A percentile compares a stretch with the other conserved stretches of the same genome.
phyloP scores from a whole-genome alignment of 2,329 filamentous ascomycete genomes.

The Stylonectria norvegica region DNA sequence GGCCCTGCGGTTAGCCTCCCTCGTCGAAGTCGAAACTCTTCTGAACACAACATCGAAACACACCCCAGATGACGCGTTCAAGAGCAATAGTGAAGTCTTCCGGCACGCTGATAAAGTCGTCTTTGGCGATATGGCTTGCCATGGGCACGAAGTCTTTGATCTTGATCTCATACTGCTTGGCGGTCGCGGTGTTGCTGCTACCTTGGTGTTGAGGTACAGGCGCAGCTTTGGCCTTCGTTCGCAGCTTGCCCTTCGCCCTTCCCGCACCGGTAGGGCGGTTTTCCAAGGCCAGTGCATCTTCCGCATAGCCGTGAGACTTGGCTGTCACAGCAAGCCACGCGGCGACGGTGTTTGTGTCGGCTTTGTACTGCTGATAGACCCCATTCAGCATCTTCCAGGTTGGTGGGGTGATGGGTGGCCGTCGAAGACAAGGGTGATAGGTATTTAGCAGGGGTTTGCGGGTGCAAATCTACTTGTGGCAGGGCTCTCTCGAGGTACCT shows the following conservation, averaged over 20 bases:
- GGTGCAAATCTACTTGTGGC: too few species aligned
- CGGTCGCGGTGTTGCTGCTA: neutral
- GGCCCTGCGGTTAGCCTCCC: neutral
- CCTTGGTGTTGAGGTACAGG: neutral
- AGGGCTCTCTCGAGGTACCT: too few species aligned
- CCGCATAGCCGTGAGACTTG: conserved; percentile 8
- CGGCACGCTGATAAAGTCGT: conserved; percentile 11
- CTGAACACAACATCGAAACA: neutral
- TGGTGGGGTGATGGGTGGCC: too few species aligned
- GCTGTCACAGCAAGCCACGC: too few species aligned
- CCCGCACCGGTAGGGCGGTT: neutral
- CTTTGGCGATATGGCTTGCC: conserved; percentile 12
- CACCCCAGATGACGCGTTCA: conserved; percentile 15
- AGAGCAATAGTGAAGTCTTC: conserved; percentile 8
- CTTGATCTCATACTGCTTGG: conserved; percentile 7
- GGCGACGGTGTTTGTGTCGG: too few species aligned
- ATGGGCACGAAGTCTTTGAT: conserved; percentile 19
- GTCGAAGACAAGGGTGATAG: too few species aligned
- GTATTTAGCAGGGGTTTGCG: too few species aligned
- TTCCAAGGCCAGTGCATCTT: neutral
- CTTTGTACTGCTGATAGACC: too few species aligned
- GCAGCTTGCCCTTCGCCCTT: conserved; percentile 12
- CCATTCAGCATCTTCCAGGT: too few species aligned
- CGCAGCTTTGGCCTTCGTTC: conserved; percentile 4
- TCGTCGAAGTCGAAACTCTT: neutral